phyloP scores from a whole-genome alignment of 148 eudicot species.

The Polygonum maritimum region DNA sequence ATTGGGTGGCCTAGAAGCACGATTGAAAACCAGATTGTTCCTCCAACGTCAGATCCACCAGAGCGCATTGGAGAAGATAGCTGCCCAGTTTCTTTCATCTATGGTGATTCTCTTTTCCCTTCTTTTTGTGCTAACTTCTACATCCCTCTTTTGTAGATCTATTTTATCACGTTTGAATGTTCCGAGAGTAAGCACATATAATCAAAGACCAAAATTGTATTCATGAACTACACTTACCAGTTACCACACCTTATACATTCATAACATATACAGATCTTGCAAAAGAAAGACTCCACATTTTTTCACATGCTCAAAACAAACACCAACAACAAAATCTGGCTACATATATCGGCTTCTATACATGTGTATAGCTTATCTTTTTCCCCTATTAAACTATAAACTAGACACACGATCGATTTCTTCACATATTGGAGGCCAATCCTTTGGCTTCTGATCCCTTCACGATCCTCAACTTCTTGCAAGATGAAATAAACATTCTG shows the following conservation, averaged over 20 bases:
- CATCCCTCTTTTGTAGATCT: no score
- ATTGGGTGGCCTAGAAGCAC: no score
- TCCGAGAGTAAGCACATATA: neutral
- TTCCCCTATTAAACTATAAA: neutral
- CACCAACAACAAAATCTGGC: constrained; percentile 2
- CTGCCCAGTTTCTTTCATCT: no score
- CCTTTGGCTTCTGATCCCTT: constrained; percentile 19
- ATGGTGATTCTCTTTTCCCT: no score
- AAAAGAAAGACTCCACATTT: neutral
- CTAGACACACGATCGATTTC: neutral
- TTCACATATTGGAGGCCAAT: constrained; percentile 9
- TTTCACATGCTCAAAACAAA: neutral
- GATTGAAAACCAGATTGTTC: no score
- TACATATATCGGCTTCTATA: neutral
- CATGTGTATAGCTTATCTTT: neutral
- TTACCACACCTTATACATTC: neutral
- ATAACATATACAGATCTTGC: constrained; percentile 2
- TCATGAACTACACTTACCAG: neutral
- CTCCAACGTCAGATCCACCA: no score
- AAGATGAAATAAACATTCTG: constrained; percentile 14
- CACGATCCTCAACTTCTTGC: constrained; percentile 18
- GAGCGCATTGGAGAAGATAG: no score
- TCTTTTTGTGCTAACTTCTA: no score
- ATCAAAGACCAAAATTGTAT: neutral
- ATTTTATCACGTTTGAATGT: no score